Percentiles rank a stretch among this genome's conserved stretches.
Evolutionary conservation across 768 basidiomycete genomes (phyloP).

Genomic region (Suillus paluster): DNA sequence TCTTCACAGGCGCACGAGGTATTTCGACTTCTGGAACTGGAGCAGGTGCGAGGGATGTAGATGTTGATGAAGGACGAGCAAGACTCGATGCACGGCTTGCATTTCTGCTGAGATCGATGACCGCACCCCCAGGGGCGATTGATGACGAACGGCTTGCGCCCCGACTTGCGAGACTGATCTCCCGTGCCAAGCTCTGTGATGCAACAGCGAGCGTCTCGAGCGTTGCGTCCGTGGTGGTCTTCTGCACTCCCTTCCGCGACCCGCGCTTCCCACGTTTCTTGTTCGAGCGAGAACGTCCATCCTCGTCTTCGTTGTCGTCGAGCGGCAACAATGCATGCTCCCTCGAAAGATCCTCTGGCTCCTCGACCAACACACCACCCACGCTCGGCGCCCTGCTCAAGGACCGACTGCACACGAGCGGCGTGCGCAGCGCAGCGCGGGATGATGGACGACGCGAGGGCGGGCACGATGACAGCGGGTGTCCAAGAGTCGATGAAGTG

Average conservation of each 20-base stretch:
- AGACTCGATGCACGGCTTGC: constrained; percentile 31
- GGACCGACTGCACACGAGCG: constrained; percentile 56
- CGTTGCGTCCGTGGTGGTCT: constrained; percentile 56
- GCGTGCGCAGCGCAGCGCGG: constrained; percentile 60
- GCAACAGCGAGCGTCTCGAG: constrained; percentile 76
- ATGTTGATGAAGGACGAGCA: constrained; percentile 39
- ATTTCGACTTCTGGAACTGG: constrained; percentile 1
- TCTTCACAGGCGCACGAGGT: constrained; percentile 51
- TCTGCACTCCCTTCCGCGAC: constrained; percentile 75
- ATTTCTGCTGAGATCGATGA: constrained; percentile 28
- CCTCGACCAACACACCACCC: constrained; percentile 49
- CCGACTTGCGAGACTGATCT: constrained; percentile 65
- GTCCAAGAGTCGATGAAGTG: constrained; percentile 60
- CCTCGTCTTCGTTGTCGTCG: constrained; percentile 39
- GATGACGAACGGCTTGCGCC: constrained; percentile 49
- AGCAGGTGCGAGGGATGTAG: constrained; percentile 26
- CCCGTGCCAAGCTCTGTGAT: constrained; percentile 81
- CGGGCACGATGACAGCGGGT: constrained; percentile 65
- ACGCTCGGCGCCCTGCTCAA: constrained; percentile 70
- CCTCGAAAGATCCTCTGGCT: constrained; percentile 39
- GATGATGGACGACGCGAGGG: constrained; percentile 75
- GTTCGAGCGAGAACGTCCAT: constrained; percentile 56
- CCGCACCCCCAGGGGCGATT: constrained; percentile 29
- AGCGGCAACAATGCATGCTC: constrained; percentile 31
- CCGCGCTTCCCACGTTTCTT: constrained; percentile 86